Evolutionary conservation across 2,329 filamentous ascomycete species (phyloP).

Genomic region (Neopestalotiopsis clavispora): DNA sequence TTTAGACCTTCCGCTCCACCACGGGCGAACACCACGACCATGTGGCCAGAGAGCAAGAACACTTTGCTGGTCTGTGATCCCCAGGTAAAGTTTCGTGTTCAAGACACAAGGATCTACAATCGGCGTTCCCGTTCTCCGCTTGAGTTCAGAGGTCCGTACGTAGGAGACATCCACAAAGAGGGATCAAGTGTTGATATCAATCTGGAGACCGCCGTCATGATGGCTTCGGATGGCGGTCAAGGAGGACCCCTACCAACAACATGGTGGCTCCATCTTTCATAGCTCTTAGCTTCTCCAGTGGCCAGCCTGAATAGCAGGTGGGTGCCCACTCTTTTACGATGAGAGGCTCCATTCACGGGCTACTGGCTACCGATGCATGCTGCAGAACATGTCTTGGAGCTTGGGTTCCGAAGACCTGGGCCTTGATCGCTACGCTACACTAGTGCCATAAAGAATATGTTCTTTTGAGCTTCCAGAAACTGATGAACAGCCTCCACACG

Average conservation of each 20-base stretch:
- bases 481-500: conserved; percentile 6
- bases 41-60: not conserved
- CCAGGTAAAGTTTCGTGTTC: conserved; percentile 6
- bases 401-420: conserved; percentile 4
- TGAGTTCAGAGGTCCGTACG: not conserved
- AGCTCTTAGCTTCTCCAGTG: not conserved
- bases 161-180: not conserved
- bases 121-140: conserved; percentile 12
- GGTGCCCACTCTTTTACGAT: not conserved
- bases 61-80: not conserved
- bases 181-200: conserved; percentile 5
- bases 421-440: not conserved
- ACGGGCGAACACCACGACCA: not conserved
- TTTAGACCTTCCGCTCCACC: not conserved
- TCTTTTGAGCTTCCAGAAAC: conserved; percentile 12
- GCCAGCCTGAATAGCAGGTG: not conserved
- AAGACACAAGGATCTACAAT: not conserved
- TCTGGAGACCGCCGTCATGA: not conserved
- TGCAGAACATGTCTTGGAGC: not conserved
- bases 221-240: not conserved
- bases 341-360: not conserved
- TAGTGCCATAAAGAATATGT: not conserved
- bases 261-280: conserved; percentile 1
- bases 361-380: not conserved
- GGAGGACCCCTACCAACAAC: conserved; percentile 8